Base-by-base conservation (phyloP, 2,329 filamentous ascomycete genomes). In the Aspergillus aculeatinus region DNA sequence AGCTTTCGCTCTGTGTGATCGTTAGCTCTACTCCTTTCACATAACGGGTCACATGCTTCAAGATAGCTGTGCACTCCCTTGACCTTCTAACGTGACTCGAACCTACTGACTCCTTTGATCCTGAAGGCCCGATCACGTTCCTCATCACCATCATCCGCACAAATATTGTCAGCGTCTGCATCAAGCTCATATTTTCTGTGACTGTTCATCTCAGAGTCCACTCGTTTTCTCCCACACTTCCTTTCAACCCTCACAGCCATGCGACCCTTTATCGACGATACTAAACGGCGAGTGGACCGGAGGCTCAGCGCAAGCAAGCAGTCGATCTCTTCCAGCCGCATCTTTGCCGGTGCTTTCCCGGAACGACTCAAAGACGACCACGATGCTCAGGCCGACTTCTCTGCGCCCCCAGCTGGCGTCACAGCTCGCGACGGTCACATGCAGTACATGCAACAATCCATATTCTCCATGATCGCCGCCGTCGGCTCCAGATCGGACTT, bases 381-480 rank as follows among this genome's bases (percentile, higher is more conserved):
- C 62, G 85, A 87, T 74, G 82, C 80, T 5, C 79, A 88, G 19
- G 82, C 86, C 44, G 86, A 88, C 71, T 83, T 84, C 61, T 85
- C 84, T 14, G 84, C 84, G 54, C 81, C 83, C 2, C 82, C 80
- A n/a, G 69, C 65, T 35, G 70, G 67, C 47, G 64, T 64, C 55
- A 67, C 67, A 14, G 74, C 75, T n/a, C 69, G 72, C 39, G 77
- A 77, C 59, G 73, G 77, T 55, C 77, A 79, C 48, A 72, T 80
- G 51, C 77, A 82, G 62, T 91, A 92, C 70, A 91, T 96, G 87
- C 95, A 96, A 76, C 93, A 96, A 81, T 96, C 91, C 65, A 88
- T 98, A 58, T 96, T 97, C 74, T 92, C 92, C 57, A 86, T 98
- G 77, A 93, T 98, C 66, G 91, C 93, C 6, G 91, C 92, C 16